Evolutionary conservation across 176 grass and related monocot genomes (phyloP), one percentile per base, ranked within the genome.

Genomic region (Typha latifolia): DNA sequence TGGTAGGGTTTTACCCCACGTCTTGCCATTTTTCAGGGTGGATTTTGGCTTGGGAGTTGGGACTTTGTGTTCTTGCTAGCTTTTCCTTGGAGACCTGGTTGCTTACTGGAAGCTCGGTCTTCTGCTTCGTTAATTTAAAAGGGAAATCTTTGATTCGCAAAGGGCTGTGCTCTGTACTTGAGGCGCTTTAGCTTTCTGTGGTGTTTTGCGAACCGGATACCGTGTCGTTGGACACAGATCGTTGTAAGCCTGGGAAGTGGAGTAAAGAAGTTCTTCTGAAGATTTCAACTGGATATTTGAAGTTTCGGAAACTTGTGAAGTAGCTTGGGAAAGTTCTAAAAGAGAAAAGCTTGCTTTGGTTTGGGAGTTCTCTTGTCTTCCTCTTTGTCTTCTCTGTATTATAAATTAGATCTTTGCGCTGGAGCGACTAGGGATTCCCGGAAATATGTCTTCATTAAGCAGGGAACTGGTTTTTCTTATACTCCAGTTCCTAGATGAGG

Each of bases 391-490:
- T 64, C 12, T 21, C 47, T 65, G 15, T 21, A 31, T 37, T 55
- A 51, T 19, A 22, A 27, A 64, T 0, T 50, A 18, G 62, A 55
- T 76, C 29, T 66, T 66, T 74, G 61, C 53, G n/a, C 72, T 67
- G 64, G 73, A 59, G 73, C 50, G 64, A 20, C 48, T 76, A 59
- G 31, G 63, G 49, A 31, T 53, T 76, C 62, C 49, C 29, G 73
- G 64, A 76, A 67, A 32, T 13, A 76, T 76, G 73, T 76, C 73
- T 15, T 76, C 63, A 18, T 67, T 76, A 63, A 76, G 73, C 49
- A 76, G 73, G 63, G 73, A 76, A 76, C 34, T 76, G 13, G 73
- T 76, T 66, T 76, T 76, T 51, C 73, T 76, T 32, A 76, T 76
- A 67, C 64, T 76, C 10, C 73, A 76, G 49, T 76, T 76, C 21